Conservation (phyloP, 352 stramenopile species). For the Phytophthora lateralis region DNA sequence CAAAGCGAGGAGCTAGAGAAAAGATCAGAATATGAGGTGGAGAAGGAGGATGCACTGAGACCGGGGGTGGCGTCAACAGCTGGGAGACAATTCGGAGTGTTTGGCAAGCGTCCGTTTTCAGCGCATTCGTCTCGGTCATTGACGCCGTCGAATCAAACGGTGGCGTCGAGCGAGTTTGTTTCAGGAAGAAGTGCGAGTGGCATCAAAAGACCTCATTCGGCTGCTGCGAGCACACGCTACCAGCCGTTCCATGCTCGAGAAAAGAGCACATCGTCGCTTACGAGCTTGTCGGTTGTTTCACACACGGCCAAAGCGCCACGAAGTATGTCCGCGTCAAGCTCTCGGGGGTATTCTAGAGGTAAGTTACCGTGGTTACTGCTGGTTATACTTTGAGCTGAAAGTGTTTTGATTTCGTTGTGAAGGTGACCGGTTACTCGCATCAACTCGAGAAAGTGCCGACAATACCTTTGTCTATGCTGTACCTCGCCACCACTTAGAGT, state of each 20-base stretch:
- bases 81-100: not conserved
- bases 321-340: conserved; percentile 15
- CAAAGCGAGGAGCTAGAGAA: conserved; percentile 16
- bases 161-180: not conserved
- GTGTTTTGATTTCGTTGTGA: not conserved
- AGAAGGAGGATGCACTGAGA: conserved; percentile 24
- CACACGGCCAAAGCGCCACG: conserved; percentile 10
- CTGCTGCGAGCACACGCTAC: conserved; percentile 21
- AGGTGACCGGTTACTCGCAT: conserved; percentile 25
- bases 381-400: not conserved
- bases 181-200: conserved; percentile 6
- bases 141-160: conserved; percentile 6
- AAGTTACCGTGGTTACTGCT: not conserved
- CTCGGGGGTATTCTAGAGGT: conserved; percentile 25
- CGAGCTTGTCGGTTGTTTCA: conserved; percentile 21
- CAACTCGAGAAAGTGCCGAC: conserved; percentile 18
- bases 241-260: conserved; percentile 17
- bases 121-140: conserved; percentile 8
- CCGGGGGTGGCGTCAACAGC: not conserved
- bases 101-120: conserved; percentile 30
- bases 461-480: conserved; percentile 77
- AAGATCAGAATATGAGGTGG: not conserved
- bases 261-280: conserved; percentile 19
- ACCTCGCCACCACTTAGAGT: conserved; percentile 59
- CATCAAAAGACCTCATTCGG: conserved; percentile 34